These are phyloP conservation scores for Phycomyces blakesleeanus DNA, from an alignment of 192 early-diverging fungal genomes.

Conservation along the genomic window DNA sequence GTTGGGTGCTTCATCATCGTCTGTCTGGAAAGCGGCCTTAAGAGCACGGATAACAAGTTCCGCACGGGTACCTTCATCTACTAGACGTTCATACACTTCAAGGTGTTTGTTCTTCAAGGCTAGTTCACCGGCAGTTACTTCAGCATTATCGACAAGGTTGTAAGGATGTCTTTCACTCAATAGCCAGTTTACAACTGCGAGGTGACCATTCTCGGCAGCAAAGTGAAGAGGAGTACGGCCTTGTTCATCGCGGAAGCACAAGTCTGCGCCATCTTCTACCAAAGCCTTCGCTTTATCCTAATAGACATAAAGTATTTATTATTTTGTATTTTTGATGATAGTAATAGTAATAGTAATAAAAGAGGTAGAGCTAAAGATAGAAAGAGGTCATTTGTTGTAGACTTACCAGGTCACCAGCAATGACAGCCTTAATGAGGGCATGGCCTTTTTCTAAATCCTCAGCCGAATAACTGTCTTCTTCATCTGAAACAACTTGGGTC, in stretches of 20 bases:
- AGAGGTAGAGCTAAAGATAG: too few species aligned
- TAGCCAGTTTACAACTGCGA: conserved; percentile 56
- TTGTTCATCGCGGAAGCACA: conserved; percentile 49
- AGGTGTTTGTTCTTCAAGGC: conserved; percentile 66
- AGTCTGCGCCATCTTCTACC: conserved; percentile 48
- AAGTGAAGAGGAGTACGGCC: conserved; percentile 66
- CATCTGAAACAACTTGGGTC: conserved; percentile 8
- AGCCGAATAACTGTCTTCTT: conserved; percentile 23
- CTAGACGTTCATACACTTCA: conserved; percentile 72
- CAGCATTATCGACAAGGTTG: conserved; percentile 74
- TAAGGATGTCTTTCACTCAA: conserved; percentile 72
- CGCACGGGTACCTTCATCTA: conserved; percentile 78
- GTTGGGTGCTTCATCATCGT: conserved; percentile 56
- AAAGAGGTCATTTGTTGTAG: too few species aligned
- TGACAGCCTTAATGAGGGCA: conserved; percentile 22
- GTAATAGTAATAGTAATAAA: too few species aligned
- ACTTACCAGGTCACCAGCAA: conserved; percentile 27
- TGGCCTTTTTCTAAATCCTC: conserved; percentile 30
- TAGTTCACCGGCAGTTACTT: conserved; percentile 80
- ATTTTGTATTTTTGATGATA: too few species aligned
- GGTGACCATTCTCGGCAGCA: conserved; percentile 64
- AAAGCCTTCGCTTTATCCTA: conserved; percentile 44
- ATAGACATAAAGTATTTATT: too few species aligned
- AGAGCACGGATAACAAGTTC: conserved; percentile 73
- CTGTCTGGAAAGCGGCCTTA: conserved; percentile 33